Evolutionary conservation across 768 basidiomycete genomes (phyloP).

Genomic region (Boletellus emodensis): DNA sequence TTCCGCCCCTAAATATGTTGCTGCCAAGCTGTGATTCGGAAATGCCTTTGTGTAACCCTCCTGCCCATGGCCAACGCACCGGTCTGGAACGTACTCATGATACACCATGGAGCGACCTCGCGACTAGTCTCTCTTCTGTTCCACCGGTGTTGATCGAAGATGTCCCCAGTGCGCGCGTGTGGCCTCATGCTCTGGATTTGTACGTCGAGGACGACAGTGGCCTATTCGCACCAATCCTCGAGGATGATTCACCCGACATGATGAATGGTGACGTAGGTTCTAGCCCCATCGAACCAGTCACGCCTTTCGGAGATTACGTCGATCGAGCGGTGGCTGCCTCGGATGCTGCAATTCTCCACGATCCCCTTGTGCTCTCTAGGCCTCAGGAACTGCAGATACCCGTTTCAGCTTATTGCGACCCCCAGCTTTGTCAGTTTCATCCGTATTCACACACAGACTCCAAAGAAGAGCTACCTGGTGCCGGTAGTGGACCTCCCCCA

Average conservation of each 20-base stretch:
- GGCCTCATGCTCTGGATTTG: conserved; percentile 17
- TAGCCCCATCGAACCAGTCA: conserved; percentile 70
- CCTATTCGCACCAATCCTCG: conserved; percentile 59
- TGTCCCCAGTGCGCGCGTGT: conserved; percentile 6
- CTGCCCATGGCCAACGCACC: conserved; percentile 32
- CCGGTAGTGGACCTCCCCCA: conserved; percentile 34
- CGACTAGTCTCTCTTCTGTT: neutral
- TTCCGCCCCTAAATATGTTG: conserved; percentile 61
- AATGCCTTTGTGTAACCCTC: conserved; percentile 7
- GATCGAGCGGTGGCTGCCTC: conserved; percentile 63
- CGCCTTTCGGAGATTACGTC: conserved; percentile 73
- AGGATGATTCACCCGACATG: conserved; percentile 59
- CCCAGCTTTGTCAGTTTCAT: conserved; percentile 23
- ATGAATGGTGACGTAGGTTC: conserved; percentile 51
- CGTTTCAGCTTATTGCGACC: conserved; percentile 23
- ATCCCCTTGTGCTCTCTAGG: conserved; percentile 15
- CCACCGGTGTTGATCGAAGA: conserved; percentile 12
- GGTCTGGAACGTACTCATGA: neutral
- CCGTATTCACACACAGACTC: conserved; percentile 10
- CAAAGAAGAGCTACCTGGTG: conserved; percentile 32
- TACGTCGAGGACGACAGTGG: conserved; percentile 26
- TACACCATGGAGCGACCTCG: neutral
- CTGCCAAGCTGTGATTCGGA: conserved; percentile 6
- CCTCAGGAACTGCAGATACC: conserved; percentile 18
- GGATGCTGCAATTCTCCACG: conserved; percentile 24